phyloP scores from a whole-genome alignment of 768 basidiomycete species.

The Russula griseocarnosa region DNA sequence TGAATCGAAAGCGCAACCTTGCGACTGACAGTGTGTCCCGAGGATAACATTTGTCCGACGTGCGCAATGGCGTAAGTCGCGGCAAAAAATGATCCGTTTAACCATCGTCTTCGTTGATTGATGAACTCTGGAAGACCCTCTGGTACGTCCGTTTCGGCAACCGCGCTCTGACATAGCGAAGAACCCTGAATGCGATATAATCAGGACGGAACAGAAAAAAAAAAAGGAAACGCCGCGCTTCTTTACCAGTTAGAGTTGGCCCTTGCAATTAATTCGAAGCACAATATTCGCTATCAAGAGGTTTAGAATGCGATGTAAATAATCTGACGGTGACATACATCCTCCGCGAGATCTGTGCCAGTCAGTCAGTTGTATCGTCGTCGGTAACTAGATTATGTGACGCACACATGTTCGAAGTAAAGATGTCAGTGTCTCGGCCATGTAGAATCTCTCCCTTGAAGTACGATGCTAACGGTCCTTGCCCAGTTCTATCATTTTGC shows the following conservation, averaged over 20 bases:
- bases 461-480: slow-evolving; percentile 90
- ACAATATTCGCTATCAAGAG: slow-evolving; percentile 66
- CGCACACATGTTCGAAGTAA: slow-evolving; percentile 95
- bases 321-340: slow-evolving; percentile 46
- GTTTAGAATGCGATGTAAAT: slow-evolving; percentile 25
- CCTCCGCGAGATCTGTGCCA: slow-evolving; percentile 75
- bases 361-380: background rate
- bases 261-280: slow-evolving; percentile 76
- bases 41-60: slow-evolving; percentile 69
- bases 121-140: slow-evolving; percentile 93
- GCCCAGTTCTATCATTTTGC: slow-evolving; percentile 75
- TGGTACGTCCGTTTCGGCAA: slow-evolving; percentile 92
- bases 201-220: slow-evolving; percentile 28
- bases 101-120: slow-evolving; percentile 82
- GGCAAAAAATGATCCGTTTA: slow-evolving; percentile 93
- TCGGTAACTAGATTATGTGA: slow-evolving; percentile 16
- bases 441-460: slow-evolving; percentile 92
- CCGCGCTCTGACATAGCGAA: slow-evolving; percentile 92
- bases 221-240: slow-evolving; percentile 34
- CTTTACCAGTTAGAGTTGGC: slow-evolving; percentile 68
- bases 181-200: slow-evolving; percentile 54
- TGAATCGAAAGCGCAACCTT: slow-evolving; percentile 75
- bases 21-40: slow-evolving; percentile 76
- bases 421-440: slow-evolving; percentile 84
- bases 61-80: slow-evolving; percentile 92